Evolutionary conservation across 129 eudicot species (phyloP).

Genomic region (Mikania micrantha): DNA sequence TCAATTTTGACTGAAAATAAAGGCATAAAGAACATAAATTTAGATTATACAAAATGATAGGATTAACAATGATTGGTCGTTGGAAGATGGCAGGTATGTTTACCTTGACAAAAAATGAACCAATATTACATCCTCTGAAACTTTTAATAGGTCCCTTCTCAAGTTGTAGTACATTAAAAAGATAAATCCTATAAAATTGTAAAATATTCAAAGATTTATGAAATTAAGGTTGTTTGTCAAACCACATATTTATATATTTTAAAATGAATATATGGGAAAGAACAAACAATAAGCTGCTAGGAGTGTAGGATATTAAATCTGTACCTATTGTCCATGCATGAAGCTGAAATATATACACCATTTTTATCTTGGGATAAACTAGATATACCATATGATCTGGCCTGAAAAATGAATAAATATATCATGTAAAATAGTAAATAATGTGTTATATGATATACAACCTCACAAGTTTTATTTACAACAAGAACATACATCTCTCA

Average conservation of each 20-base stretch:
- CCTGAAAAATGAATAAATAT: slow-evolving; percentile 34
- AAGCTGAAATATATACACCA: slow-evolving; percentile 72
- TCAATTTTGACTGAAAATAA: slow-evolving; percentile 61
- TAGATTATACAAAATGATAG: not conserved
- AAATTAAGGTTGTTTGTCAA: not conserved
- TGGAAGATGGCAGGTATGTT: not conserved
- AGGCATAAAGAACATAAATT: slow-evolving; percentile 6
- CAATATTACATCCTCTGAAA: slow-evolving; percentile 63
- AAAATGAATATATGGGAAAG: not conserved
- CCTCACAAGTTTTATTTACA: not conserved
- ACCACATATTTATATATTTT: not conserved
- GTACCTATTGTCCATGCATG: slow-evolving; percentile 93
- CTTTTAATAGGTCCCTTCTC: slow-evolving; percentile 67
- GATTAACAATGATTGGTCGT: not conserved
- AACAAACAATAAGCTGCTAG: not conserved
- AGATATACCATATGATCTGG: slow-evolving; percentile 72
- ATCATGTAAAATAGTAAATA: not conserved
- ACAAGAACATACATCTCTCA: too few relatives aligned
- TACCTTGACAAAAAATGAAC: slow-evolving; percentile 83
- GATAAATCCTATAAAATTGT: slow-evolving; percentile 49
- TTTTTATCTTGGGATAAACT: slow-evolving; percentile 87
- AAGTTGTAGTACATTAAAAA: slow-evolving; percentile 74
- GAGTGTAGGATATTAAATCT: not conserved
- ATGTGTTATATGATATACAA: not conserved
- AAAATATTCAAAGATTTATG: not conserved